Percentiles rank a stretch among this genome's conserved stretches.
These are phyloP conservation scores for Talaromyces thailandensis DNA, from an alignment of 495 filamentous ascomycete species.

Conservation along the genomic window DNA sequence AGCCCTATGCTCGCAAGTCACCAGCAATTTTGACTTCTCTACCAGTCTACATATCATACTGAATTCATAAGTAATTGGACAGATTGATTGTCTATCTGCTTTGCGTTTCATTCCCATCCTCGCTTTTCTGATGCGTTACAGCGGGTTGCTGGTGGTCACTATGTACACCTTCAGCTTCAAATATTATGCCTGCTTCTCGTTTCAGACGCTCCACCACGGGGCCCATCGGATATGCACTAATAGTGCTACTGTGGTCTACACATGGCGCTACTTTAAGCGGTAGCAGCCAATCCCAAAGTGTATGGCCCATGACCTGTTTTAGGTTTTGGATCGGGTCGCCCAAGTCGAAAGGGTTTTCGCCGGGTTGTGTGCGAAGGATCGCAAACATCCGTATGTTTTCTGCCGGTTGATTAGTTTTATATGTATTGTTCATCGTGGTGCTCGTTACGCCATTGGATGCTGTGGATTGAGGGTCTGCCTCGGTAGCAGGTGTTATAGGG, in stretches of 20 bases:
- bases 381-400: slow-evolving; percentile 56
- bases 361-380: slow-evolving; percentile 60
- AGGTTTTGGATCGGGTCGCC: slow-evolving; percentile 55
- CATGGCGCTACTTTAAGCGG: slow-evolving; percentile 62
- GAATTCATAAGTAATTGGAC: not conserved
- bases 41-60: not conserved
- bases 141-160: not conserved
- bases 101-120: not conserved
- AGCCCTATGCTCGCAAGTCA: too few species aligned
- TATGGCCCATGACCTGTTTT: slow-evolving; percentile 63
- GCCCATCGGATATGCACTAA: slow-evolving; percentile 39
- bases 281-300: slow-evolving; percentile 62
- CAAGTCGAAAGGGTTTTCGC: slow-evolving; percentile 75
- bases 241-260: slow-evolving; percentile 33
- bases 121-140: not conserved
- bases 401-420: slow-evolving; percentile 3
- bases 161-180: not conserved
- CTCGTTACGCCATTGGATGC: not conserved
- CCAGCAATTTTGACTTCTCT: too few species aligned
- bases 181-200: slow-evolving; percentile 29
- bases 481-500: not conserved
- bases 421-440: not conserved
- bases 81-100: not conserved
- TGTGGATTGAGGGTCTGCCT: not conserved
- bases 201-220: slow-evolving; percentile 42